Evolutionary conservation across 1,284 basidiomycete species (phyloP), one percentile per base, ranked within the genome.

Genomic region (Uromyces viciae-fabae): DNA sequence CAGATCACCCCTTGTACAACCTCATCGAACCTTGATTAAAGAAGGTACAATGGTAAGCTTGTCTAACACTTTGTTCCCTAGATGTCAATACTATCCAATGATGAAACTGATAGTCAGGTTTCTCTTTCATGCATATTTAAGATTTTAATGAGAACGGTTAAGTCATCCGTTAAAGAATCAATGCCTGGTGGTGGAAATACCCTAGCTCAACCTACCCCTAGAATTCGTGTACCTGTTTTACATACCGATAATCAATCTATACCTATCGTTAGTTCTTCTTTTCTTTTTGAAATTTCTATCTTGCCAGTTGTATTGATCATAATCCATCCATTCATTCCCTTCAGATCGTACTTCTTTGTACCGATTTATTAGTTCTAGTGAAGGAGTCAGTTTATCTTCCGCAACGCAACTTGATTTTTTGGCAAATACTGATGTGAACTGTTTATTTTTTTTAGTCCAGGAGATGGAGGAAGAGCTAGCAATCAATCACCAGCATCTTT

Each of bases 1-100:
- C 86, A 93, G 94, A 3, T 95, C 94, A 81, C 95, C 97, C 14
- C 88, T 99, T 58, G 97, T 99, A 38, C 97, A 99, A 86, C 97
- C 96, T 19, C 97, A 99, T 88, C 91, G 96, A 89, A 84, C 93
- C 90, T 75, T 87, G 58, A 75, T 87, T 40, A 84, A 84, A 52
- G 87, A 87, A 52, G 85, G 84, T 22, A 82, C 81, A 4, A 71
- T 79, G 68, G 77, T 79, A n/a, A 49, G 58, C 49, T 31, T 52
- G 11, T 52, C 36, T 3, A 8, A 17, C 25, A 9, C 25, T 15
- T 58, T 43, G 38, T 31, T 19, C 11, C 25, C 3, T 28, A 9
- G 31, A 31, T 56, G 42, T 19, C 3, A 46, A 33, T 49, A 7
- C 17, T 49, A 31, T 66, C 58, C n/a, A n/a, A n/a, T n/a, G n/a